Evolutionary conservation across 768 basidiomycete genomes (phyloP).

Genomic region (Neoboletus magnificus): DNA sequence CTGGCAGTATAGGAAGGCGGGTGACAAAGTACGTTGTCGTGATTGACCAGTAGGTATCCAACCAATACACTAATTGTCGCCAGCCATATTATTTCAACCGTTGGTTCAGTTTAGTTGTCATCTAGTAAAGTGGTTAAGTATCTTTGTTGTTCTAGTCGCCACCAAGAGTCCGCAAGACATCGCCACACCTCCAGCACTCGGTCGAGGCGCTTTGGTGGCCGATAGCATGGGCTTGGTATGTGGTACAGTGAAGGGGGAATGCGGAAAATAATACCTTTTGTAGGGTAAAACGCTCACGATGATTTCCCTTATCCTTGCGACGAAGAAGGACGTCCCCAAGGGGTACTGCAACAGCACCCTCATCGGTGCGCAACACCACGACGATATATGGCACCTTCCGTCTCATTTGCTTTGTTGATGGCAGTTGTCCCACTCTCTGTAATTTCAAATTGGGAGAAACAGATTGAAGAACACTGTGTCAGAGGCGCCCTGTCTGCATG

Average conservation of each 20-base stretch:
- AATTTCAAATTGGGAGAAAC: constrained; percentile 86
- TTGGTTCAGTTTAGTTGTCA: constrained; percentile 30
- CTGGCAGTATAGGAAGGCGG: constrained; percentile 69
- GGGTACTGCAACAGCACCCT: constrained; percentile 68
- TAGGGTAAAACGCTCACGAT: constrained; percentile 92
- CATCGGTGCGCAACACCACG: constrained; percentile 51
- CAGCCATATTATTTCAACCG: constrained; percentile 70
- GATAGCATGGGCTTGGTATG: constrained; percentile 81
- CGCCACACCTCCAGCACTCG: constrained; percentile 52
- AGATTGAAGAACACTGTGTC: constrained; percentile 69
- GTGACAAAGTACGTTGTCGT: constrained; percentile 45
- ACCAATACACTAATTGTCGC: neutral
- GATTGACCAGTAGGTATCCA: neutral
- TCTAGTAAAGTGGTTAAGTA: neutral
- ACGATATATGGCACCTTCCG: neutral
- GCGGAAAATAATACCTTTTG: constrained; percentile 3
- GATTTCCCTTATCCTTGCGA: constrained; percentile 76
- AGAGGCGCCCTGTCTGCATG: constrained; percentile 50
- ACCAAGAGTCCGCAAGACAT: constrained; percentile 74
- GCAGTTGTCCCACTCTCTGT: constrained; percentile 80
- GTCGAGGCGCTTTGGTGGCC: constrained; percentile 82
- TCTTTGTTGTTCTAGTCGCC: constrained; percentile 49
- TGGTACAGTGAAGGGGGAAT: neutral
- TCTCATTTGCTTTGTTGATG: constrained; percentile 4
- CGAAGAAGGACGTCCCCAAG: constrained; percentile 57